These are phyloP conservation scores for Komagataella populi DNA, from an alignment of 805 yeast genomes.

Conservation along the genomic window DNA sequence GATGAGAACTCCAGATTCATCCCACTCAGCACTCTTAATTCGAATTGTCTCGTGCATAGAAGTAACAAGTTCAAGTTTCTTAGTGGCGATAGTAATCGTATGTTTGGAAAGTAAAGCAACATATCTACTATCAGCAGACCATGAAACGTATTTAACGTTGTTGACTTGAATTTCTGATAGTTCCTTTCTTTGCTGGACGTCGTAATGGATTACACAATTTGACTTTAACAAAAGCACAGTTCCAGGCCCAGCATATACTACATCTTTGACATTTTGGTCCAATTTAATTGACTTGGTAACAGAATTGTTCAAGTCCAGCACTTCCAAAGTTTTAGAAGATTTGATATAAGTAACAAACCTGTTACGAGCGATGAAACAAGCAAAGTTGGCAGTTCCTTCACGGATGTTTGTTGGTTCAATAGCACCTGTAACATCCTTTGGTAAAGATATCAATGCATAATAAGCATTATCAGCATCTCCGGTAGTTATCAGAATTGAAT, in stretches of 20 bases:
- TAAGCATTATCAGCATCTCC: constrained; percentile 54
- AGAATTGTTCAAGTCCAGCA: constrained; percentile 71
- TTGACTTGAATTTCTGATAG: constrained; percentile 54
- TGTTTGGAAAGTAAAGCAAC: constrained; percentile 87
- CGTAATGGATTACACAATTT: constrained; percentile 66
- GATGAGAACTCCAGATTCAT: constrained; percentile 73
- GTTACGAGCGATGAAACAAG: constrained; percentile 88
- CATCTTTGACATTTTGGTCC: constrained; percentile 53
- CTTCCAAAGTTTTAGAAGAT: constrained; percentile 52
- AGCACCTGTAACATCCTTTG: constrained; percentile 87
- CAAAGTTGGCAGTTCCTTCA: constrained; percentile 73
- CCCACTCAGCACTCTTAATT: constrained; percentile 96
- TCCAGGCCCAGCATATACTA: constrained; percentile 74
- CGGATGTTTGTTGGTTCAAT: constrained; percentile 75
- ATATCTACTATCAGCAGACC: constrained; percentile 83
- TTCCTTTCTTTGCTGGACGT: constrained; percentile 83
- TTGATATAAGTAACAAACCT: constrained; percentile 76
- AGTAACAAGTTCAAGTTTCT: constrained; percentile 61
- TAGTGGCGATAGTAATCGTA: constrained; percentile 77
- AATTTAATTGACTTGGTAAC: constrained; percentile 70
- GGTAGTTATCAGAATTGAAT: constrained; percentile 70
- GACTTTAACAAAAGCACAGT: constrained; percentile 62
- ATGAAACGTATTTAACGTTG: constrained; percentile 76
- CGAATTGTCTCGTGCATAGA: constrained; percentile 94
- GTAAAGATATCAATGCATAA: constrained; percentile 66